phyloP scores from a whole-genome alignment of 2,329 filamentous ascomycete genomes.

The Cordyceps pruinosa region DNA sequence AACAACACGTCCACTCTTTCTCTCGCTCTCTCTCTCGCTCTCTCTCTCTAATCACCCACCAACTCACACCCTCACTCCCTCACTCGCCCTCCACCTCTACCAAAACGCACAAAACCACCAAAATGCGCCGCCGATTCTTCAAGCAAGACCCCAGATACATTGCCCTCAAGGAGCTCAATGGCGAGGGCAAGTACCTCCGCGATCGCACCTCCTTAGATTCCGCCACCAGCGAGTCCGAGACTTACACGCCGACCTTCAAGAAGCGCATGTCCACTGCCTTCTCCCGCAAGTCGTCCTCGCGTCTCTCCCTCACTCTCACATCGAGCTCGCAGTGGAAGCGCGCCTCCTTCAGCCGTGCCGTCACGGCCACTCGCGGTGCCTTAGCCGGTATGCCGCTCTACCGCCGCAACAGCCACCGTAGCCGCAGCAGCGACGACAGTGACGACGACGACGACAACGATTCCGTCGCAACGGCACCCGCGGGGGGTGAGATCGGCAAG shows the following conservation, averaged over 20 bases:
- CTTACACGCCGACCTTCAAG: background rate
- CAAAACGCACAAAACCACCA: background rate
- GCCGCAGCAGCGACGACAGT: background rate
- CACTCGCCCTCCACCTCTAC: background rate
- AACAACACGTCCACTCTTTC: background rate
- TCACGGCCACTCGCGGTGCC: background rate
- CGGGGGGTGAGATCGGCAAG: background rate
- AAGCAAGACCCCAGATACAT: conserved; percentile 1
- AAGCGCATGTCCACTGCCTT: conserved; percentile 10
- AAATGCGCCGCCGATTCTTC: conserved; percentile 6
- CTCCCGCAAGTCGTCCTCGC: background rate
- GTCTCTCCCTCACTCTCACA: background rate
- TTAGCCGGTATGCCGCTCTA: background rate
- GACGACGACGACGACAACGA: background rate
- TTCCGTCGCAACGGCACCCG: background rate
- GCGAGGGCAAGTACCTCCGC: conserved; percentile 1
- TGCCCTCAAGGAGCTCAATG: conserved; percentile 7
- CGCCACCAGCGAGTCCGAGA: background rate
- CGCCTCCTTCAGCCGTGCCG: background rate
- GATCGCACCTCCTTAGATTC: background rate
- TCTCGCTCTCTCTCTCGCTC: background rate
- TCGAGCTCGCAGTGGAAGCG: background rate
- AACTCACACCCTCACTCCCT: background rate
- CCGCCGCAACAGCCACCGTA: background rate
- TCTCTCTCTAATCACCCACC: background rate